These are phyloP conservation scores for Triangularia setosa DNA, from an alignment of 2,329 filamentous ascomycete species.

Conservation along the genomic window DNA sequence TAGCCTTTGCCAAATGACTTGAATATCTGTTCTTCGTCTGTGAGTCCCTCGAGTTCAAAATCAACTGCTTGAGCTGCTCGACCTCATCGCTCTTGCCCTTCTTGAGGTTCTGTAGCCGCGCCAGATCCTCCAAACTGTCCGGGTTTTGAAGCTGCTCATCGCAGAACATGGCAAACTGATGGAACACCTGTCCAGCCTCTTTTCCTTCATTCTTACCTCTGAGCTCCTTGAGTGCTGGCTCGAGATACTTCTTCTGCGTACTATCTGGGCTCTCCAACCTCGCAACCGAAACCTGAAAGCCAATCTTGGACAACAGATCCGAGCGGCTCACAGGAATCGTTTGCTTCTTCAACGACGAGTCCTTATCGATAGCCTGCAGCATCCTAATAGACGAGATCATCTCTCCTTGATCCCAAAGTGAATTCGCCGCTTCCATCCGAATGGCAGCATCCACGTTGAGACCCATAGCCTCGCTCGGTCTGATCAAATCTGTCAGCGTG, in stretches of 20 bases:
- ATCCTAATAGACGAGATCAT: conserved; percentile 84
- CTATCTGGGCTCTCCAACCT: conserved; percentile 85
- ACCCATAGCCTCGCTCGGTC: conserved; percentile 64
- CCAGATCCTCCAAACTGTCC: conserved; percentile 79
- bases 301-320: conserved; percentile 81
- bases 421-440: conserved; percentile 78
- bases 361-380: conserved; percentile 68
- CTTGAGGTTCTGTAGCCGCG: conserved; percentile 72
- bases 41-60: conserved; percentile 47
- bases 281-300: conserved; percentile 83
- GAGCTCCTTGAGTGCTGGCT: conserved; percentile 78
- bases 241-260: conserved; percentile 82
- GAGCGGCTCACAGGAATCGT: conserved; percentile 68
- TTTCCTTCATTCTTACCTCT: conserved; percentile 62
- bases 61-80: conserved; percentile 61
- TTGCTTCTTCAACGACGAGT: conserved; percentile 61
- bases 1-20: conserved; percentile 65
- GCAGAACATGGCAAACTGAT: conserved; percentile 93
- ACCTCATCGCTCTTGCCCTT: conserved; percentile 81
- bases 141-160: conserved; percentile 88
- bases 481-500: conserved; percentile 73
- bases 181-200: conserved; percentile 83
- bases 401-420: conserved; percentile 92
- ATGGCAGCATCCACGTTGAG: conserved; percentile 73
- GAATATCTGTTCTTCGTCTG: conserved; percentile 55